These are phyloP conservation scores for Kluyveromyces aestuarii DNA, from an alignment of 805 yeast genomes.

Conservation along the genomic window DNA sequence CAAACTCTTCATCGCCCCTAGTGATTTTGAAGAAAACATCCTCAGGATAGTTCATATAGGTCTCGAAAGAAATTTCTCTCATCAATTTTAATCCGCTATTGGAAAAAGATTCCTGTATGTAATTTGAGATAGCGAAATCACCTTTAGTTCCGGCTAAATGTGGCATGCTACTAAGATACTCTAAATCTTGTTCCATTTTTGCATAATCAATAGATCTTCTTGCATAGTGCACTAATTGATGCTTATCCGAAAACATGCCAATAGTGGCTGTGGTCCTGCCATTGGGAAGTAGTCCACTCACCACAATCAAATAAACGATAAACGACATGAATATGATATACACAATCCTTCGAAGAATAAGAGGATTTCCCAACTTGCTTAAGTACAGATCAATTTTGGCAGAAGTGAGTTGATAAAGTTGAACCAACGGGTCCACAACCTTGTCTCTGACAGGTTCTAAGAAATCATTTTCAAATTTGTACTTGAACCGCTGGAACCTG, in stretches of 20 bases:
- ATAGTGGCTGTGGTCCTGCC: constrained; percentile 31
- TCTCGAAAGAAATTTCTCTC: constrained; percentile 34
- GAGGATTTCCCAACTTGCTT: constrained; percentile 71
- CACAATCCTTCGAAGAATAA: constrained; percentile 67
- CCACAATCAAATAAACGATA: constrained; percentile 47
- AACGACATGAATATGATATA: constrained; percentile 60
- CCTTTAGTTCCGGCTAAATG: constrained; percentile 87
- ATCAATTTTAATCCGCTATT: constrained; percentile 47
- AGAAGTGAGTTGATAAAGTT: constrained; percentile 24
- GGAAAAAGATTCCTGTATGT: constrained; percentile 48
- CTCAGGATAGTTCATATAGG: constrained; percentile 59
- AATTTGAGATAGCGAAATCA: constrained; percentile 62
- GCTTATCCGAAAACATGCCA: constrained; percentile 59
- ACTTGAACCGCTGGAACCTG: constrained; percentile 13
- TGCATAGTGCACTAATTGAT: constrained; percentile 40
- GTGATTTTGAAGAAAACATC: constrained; percentile 23
- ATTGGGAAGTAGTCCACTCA: constrained; percentile 45
- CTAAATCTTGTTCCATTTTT: constrained; percentile 54
- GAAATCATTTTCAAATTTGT: constrained; percentile 24
- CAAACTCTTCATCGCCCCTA: constrained; percentile 17
- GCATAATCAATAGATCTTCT: constrained; percentile 44
- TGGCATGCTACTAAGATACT: constrained; percentile 71
- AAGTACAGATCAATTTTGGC: constrained; percentile 48
- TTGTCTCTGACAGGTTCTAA: constrained; percentile 31
- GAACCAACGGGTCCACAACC: constrained; percentile 41